A percentile compares a stretch with the other conserved stretches of the same genome.
These are phyloP conservation scores for Leccinum aurantiacum DNA, from an alignment of 768 basidiomycete species.

Conservation along the genomic window DNA sequence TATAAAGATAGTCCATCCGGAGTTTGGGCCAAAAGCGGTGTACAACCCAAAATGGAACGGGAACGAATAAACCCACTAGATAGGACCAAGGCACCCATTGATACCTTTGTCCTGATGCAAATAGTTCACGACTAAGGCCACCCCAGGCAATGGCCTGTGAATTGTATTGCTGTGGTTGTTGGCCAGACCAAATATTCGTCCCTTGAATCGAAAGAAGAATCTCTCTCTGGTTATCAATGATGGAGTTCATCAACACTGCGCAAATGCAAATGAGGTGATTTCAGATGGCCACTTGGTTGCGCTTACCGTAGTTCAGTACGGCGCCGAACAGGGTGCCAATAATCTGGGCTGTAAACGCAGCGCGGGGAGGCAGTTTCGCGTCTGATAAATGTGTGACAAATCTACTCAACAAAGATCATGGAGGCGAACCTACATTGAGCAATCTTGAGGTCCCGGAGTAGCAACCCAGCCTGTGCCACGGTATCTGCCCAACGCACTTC, in stretches of 20 bases:
- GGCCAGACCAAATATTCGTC: slow-evolving; percentile 39
- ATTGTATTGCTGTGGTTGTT: slow-evolving; percentile 32
- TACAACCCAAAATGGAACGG: slow-evolving; percentile 42
- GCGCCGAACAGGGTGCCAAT: slow-evolving; percentile 28
- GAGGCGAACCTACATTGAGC: slow-evolving; percentile 21
- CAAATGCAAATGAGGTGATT: slow-evolving; percentile 41
- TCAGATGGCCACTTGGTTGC: slow-evolving; percentile 38
- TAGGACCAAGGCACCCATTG: slow-evolving; percentile 45
- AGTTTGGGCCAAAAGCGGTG: slow-evolving; percentile 38
- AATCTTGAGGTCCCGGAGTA: slow-evolving; percentile 58
- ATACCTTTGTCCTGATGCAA: slow-evolving; percentile 30
- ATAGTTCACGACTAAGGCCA: slow-evolving; percentile 39
- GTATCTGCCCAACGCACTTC: slow-evolving; percentile 42
- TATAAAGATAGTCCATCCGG: slow-evolving; percentile 33
- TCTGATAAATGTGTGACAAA: slow-evolving; percentile 34
- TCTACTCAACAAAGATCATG: slow-evolving; percentile 36
- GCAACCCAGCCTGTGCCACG: slow-evolving; percentile 47
- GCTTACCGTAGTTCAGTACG: slow-evolving; percentile 52
- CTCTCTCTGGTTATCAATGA: slow-evolving; percentile 50
- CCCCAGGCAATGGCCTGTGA: slow-evolving; percentile 42
- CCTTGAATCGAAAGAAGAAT: slow-evolving; percentile 57
- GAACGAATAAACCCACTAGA: slow-evolving; percentile 34
- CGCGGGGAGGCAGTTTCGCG: slow-evolving; percentile 64
- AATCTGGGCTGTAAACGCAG: slow-evolving; percentile 65
- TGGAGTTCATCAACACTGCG: slow-evolving; percentile 52